A percentile compares a stretch with the other conserved stretches of the same genome.
phyloP scores from a whole-genome alignment of 75 land plant genomes.

The Picea glauca region DNA sequence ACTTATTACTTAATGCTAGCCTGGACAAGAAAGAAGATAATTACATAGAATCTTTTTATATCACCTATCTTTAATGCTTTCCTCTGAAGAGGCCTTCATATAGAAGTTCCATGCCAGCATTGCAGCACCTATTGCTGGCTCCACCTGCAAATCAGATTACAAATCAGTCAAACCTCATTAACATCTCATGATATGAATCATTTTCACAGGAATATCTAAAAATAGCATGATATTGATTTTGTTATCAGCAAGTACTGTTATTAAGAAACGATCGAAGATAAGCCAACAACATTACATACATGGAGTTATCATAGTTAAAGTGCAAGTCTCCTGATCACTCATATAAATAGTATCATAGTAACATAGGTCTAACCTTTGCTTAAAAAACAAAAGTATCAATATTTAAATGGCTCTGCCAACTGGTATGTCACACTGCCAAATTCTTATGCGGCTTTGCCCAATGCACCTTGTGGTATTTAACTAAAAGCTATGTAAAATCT shows the following conservation, averaged over 20 bases:
- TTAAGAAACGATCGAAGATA: background rate
- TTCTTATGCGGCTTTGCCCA: too few relatives aligned
- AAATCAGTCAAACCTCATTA: background rate
- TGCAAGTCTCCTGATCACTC: background rate
- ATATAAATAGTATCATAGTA: background rate
- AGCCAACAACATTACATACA: background rate
- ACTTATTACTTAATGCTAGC: background rate
- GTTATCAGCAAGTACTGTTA: background rate
- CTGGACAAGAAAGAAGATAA: background rate
- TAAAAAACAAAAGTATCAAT: too few relatives aligned
- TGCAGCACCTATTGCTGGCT: conserved; percentile 88
- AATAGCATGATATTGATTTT: background rate
- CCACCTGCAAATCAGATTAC: conserved; percentile 37
- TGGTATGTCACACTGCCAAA: too few relatives aligned
- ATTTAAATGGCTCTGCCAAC: too few relatives aligned
- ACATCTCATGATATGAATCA: background rate
- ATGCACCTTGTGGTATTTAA: too few relatives aligned
- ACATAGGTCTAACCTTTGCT: too few relatives aligned
- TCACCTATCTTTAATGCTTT: background rate
- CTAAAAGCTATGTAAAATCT: too few relatives aligned
- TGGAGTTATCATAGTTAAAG: background rate
- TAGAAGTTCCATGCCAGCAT: conserved; percentile 59
- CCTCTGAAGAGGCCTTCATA: background rate
- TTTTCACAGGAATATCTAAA: background rate
- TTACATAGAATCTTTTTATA: background rate